Evolutionary conservation across 1,139 yeast genomes (phyloP).

Genomic region (Nakaseomyces bracarensis): DNA sequence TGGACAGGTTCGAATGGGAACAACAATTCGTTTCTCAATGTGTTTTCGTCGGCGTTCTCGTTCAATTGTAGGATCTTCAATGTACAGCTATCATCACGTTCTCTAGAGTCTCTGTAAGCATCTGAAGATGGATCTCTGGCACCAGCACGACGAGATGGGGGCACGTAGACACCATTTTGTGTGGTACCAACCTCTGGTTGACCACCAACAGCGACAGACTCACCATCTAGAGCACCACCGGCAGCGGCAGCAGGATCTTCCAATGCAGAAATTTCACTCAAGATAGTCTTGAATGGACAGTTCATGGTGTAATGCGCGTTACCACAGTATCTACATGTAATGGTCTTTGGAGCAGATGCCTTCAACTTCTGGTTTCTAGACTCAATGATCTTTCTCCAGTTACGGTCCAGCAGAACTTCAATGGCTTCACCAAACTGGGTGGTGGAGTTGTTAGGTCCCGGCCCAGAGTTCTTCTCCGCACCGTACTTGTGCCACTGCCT

Average conservation of each 20-base stretch:
- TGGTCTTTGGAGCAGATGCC: conserved; percentile 44
- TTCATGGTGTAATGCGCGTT: conserved; percentile 90
- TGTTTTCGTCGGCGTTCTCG: conserved; percentile 74
- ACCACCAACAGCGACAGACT: conserved; percentile 28
- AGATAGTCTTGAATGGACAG: conserved; percentile 92
- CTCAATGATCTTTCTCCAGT: conserved; percentile 64
- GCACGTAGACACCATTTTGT: conserved; percentile 46
- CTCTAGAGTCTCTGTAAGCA: conserved; percentile 42
- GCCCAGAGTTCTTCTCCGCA: conserved; percentile 61
- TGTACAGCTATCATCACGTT: conserved; percentile 80
- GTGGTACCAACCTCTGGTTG: conserved; percentile 22
- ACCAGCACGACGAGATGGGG: conserved; percentile 55
- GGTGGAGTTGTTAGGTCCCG: conserved; percentile 83
- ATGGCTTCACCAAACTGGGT: conserved; percentile 88
- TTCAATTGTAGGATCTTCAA: conserved; percentile 89
- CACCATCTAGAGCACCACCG: conserved; percentile 29
- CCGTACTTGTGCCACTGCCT: conserved; percentile 79
- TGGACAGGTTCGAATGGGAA: conserved; percentile 66
- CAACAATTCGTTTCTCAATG: conserved; percentile 66
- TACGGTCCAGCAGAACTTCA: conserved; percentile 55
- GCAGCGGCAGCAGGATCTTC: conserved; percentile 35
- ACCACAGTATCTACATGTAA: conserved; percentile 84
- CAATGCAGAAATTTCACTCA: conserved; percentile 48
- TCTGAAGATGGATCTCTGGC: conserved; percentile 39
- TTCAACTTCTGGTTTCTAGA: conserved; percentile 51